Evolutionary conservation across 164 flowering plant genomes (phyloP), one percentile per base, ranked within the genome.

Genomic region (Nelumbo lutea): DNA sequence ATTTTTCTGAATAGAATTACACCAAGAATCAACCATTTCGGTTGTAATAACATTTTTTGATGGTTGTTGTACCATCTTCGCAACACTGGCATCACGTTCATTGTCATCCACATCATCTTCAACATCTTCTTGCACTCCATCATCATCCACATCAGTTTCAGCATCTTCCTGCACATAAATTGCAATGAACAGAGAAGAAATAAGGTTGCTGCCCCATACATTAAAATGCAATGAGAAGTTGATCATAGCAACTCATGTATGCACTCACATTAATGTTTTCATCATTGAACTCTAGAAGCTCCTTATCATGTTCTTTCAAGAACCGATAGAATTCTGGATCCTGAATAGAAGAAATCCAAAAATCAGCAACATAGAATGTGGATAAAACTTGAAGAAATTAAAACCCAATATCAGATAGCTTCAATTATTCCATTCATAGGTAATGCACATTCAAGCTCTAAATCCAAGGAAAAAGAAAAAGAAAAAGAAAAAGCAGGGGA

Each of bases 11-110:
- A 90, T 79, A n/a, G 83, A 75, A 1, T 71, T 76, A 64, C 85
- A 77, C 98, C 98, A 96, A 5, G 89, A 77, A 72, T 96, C 96
- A 63, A 96, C 93, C 95, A 88, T 93, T 15, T 69, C 87, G 71
- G 79, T 75, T 41, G 97, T 96, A 69, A 96, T 82, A 66, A 80
- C 83, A 50, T 77, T 84, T 50, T 59, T 75, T 9, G 84, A 66
- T 9, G 79, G 70, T 64, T 76, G 76, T 44, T 79, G 72, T 56
- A 72, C 79, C 73, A 81, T 72, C 53, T 82, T 73, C 14, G 56
- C 70, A 70, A 14, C 27, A 62, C 57, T 39, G 59, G 59, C 56
- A 63, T 64, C 27, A 65, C 72, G 52, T 53, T 80, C 76, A 46
- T 67, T 6, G 48, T 69, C 75, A 60, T 55, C 72, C 74, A 59